Evolutionary conservation across 208 protist species (phyloP), one percentile per base, ranked within the genome.

Genomic region (Lotmaria passim): DNA sequence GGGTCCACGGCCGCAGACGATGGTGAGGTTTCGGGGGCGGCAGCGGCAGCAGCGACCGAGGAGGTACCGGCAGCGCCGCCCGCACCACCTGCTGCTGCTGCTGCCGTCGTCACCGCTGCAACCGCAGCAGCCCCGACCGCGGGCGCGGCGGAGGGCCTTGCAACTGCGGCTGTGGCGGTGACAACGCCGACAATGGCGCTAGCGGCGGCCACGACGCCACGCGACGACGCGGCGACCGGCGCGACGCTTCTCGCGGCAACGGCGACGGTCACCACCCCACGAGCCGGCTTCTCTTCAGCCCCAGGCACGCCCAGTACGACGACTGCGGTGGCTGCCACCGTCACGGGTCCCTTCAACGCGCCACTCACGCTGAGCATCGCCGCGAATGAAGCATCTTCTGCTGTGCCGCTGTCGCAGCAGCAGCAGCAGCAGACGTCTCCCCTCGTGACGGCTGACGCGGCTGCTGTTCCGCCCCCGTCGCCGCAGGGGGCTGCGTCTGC

Each of bases 251-350:
- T 8, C 0, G 26, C 33, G 19, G 36, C 30, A 12, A 39, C 44
- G 15, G 31, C 58, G 8, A 39, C 44, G 15, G 31, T 48, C 31
- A 23, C 58, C 28, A 66, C 59, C 31, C 51, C 68, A 5, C 43
- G 26, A 31, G 21, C 47, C 0, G 39, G 4, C 28, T 31, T 58
- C 24, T 64, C 47, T 30, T 67, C 68, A 2, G 59, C 55, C 41
- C 50, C 68, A 10, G 61, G 53, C 12, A 75, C 70, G 31, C 70
- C 70, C 14, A 21, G 51, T 15, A 36, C 24, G 26, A 43, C 53
- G 38, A 53, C 30, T 7, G 41, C 34, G n/a, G 31, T 21, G 3
- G 28, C 26, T 0, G 28, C 47, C 21, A 4, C 21, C 34, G 19
- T 30, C 47, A 55, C 0, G 23, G 19, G 23, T 0, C 23, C 28